These are phyloP conservation scores for Phytophthora uliginosa DNA, from an alignment of 352 stramenopile genomes.

Conservation along the genomic window DNA sequence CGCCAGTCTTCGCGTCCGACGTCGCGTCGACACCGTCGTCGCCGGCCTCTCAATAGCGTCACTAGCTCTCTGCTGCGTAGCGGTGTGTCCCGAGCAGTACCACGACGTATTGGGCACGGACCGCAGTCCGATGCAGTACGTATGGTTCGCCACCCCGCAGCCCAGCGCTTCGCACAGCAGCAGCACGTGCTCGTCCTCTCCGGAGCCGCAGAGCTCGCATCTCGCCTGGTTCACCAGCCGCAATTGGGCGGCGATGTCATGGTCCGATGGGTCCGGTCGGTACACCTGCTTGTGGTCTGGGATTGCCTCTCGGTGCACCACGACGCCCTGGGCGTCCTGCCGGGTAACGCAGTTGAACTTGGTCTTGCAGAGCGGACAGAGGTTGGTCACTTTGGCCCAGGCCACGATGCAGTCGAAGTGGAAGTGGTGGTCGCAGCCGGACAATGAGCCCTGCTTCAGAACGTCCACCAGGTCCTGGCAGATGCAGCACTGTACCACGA, in stretches of 20 bases:
- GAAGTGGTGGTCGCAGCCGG: constrained; percentile 82
- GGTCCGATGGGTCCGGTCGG: constrained; percentile 63
- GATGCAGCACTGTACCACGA: constrained; percentile 72
- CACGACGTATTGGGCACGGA: constrained; percentile 70
- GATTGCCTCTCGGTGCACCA: constrained; percentile 52
- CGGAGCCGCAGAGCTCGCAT: constrained; percentile 77
- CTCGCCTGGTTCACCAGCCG: constrained; percentile 76
- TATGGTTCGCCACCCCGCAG: constrained; percentile 78
- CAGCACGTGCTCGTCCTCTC: constrained; percentile 85
- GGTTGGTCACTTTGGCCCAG: constrained; percentile 87
- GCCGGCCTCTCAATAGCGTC: constrained; percentile 65
- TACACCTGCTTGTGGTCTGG: constrained; percentile 73
- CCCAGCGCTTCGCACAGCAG: constrained; percentile 77
- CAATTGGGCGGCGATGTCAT: constrained; percentile 77
- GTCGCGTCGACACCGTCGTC: constrained; percentile 70
- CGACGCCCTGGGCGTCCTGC: constrained; percentile 44
- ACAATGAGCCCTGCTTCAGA: constrained; percentile 62
- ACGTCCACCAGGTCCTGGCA: constrained; percentile 78
- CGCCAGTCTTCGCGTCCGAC: constrained; percentile 69
- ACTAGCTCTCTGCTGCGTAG: constrained; percentile 49
- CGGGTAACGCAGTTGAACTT: constrained; percentile 71
- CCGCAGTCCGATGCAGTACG: constrained; percentile 75
- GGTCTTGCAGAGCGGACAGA: constrained; percentile 86
- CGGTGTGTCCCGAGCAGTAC: constrained; percentile 73
- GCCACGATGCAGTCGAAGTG: constrained; percentile 88